Evolutionary conservation across 83 land plant species (phyloP).

Genomic region (Isoetes engelmannii): DNA sequence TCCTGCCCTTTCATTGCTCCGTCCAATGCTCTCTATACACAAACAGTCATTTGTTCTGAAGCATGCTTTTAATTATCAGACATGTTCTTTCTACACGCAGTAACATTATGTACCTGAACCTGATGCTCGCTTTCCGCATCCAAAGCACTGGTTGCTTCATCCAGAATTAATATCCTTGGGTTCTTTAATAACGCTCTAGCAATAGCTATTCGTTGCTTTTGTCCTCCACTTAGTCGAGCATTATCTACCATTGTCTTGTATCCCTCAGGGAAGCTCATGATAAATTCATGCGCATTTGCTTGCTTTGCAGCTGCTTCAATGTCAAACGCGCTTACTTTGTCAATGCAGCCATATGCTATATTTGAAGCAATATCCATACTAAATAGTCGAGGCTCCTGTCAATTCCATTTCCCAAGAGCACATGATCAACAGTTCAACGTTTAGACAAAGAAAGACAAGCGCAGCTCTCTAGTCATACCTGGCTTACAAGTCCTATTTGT

Average conservation of each 20-base stretch:
- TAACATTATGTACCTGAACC: constrained; percentile 43
- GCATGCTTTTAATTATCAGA: background rate
- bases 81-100: background rate
- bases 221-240: constrained; percentile 93
- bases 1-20: constrained; percentile 26
- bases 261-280: constrained; percentile 62
- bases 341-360: constrained; percentile 63
- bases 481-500: constrained; percentile 80
- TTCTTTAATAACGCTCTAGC: constrained; percentile 86
- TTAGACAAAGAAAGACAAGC: background rate
- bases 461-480: constrained; percentile 36
- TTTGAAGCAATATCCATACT: constrained; percentile 80
- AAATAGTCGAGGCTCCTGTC: constrained; percentile 81
- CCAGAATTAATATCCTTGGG: constrained; percentile 71
- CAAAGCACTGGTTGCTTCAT: constrained; percentile 92
- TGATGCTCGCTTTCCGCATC: constrained; percentile 89
- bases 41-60: background rate
- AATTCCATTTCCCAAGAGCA: background rate
- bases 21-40: constrained; percentile 31
- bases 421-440: background rate
- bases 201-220: constrained; percentile 90
- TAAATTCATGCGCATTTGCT: constrained; percentile 86
- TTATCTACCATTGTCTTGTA: constrained; percentile 70
- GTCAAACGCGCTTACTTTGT: constrained; percentile 47
- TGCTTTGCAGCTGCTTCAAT: constrained; percentile 78